phyloP scores from a whole-genome alignment of 352 stramenopile genomes.

The Phytophthora cryptogea region DNA sequence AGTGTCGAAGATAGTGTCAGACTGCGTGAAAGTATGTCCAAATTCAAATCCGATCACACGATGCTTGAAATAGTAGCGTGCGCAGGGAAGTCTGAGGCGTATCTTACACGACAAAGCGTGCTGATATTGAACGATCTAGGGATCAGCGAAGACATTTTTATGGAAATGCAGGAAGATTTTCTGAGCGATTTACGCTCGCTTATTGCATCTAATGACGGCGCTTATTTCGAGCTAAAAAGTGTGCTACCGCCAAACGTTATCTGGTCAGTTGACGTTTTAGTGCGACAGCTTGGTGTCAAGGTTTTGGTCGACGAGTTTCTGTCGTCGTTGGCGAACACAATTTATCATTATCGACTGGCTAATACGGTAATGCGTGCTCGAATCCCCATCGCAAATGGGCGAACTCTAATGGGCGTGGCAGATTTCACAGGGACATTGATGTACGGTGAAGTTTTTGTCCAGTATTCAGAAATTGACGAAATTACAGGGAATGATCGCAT shows the following conservation, averaged over 20 bases:
- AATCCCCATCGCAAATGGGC: conserved; percentile 70
- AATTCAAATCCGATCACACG: conserved; percentile 65
- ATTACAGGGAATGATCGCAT: conserved; percentile 18
- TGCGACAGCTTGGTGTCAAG: conserved; percentile 44
- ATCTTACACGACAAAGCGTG: conserved; percentile 80
- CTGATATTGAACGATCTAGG: conserved; percentile 67
- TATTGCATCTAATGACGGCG: conserved; percentile 52
- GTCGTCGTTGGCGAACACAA: conserved; percentile 51
- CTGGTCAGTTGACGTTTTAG: conserved; percentile 44
- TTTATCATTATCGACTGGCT: conserved; percentile 70
- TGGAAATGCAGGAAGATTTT: conserved; percentile 76
- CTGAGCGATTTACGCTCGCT: conserved; percentile 55
- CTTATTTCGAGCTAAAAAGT: conserved; percentile 56
- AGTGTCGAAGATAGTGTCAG: conserved; percentile 33
- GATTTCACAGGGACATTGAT: conserved; percentile 74
- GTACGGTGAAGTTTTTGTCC: conserved; percentile 81
- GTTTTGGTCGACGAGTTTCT: conserved; percentile 53
- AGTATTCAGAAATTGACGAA: conserved; percentile 60
- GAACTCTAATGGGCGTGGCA: conserved; percentile 79
- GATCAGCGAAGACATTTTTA: conserved; percentile 62
- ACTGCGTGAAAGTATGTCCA: conserved; percentile 74
- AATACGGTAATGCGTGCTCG: conserved; percentile 78
- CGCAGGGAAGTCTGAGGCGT: conserved; percentile 57
- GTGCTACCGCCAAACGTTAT: conserved; percentile 38
- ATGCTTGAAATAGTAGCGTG: conserved; percentile 73